Base-by-base conservation (phyloP, 1,284 basidiomycete species). In the Erythrobasidium hasegawianum region DNA sequence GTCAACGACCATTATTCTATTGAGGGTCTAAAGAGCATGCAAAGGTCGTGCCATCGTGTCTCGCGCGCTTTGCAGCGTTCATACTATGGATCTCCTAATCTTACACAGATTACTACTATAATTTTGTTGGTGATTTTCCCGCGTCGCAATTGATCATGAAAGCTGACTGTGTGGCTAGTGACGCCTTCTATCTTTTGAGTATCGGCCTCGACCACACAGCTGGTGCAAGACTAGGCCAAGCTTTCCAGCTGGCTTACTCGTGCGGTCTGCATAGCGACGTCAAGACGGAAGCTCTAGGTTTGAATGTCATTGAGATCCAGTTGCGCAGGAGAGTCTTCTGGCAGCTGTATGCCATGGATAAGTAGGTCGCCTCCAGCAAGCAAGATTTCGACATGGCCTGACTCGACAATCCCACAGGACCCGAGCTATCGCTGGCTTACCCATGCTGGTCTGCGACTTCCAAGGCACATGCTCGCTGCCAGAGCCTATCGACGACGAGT, bases 391-490 rank as follows among this genome's bases (percentile, higher is more conserved):
- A 27, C 33, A n/a, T 18, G 2, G 24, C 62, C 68, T 45, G 65
- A 55, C 33, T 20, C 13, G 33, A 5, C n/a, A 57, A 57, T n/a
- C 47, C 47, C n/a, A 1, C 69, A 78, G 76, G 56, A 77, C 78
- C 16, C 72, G 76, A 9, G 76, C 77, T 1, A 77, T 76, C 20
- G 73, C 75, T 0, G 78, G 77, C 27, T 72, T 75, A 40, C 78
- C 77, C 0, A 77, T 78, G 75, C 72, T 78, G 14, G 73, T 79
- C 69, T 77, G 77, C 72, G 77, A 78, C 65, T 78, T 77, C 55
- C 77, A 79, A 73, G 76, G 77, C 33, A 71, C 76, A 0, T 75
- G 74, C 52, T 75, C 74, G 1, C 72, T 75, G 29, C 78, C 78
- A n/a, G 75, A 75, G 57, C 72, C 74, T 0, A 72, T 74, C 29